Evolutionary conservation across 2,329 filamentous ascomycete genomes (phyloP), one percentile per base, ranked within the genome.

Genomic region (Xylogone sp.): DNA sequence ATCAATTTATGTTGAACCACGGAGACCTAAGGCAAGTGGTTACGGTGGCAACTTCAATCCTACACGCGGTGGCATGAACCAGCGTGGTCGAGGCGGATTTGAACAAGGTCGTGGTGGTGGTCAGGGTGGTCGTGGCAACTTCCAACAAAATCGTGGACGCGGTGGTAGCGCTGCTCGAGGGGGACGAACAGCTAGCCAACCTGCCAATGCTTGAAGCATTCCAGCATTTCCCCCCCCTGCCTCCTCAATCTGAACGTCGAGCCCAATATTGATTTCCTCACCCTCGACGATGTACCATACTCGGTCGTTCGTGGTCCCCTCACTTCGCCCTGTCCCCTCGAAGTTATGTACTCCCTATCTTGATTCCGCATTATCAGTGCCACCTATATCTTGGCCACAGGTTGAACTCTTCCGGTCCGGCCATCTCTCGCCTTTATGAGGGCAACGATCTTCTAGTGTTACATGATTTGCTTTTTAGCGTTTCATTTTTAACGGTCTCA

Each of bases 1-100:
- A 70, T 85, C 83, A 64, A 87, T 99, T 62, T 78, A 83, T 56
- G 88, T 99, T 51, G 94, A 97, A 74, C 89, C 93, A 68, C 91
- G 94, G 57, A 90, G 90, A 59, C 83, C 87, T 62, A 90, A 90
- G 71, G 75, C 84, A 44, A 80, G 76, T 56, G 82, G 83, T 50
- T 89, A 85, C 59, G 87, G 85, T 49, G 84, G 87, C 52, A 82
- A 82, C 66, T 83, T 82, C 66, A 76, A 77, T 61, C 69, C 80
- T 56, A 78, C 77, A 59, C 82, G 87, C 55, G 85, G 86, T 48
- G 81, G 80, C 57, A 62, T 69, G 46, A 74, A 81, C 59, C 77
- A 78, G 59, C 82, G 86, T 63, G 84, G 86, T 55, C 86, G 87
- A 64, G 85, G 85, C 59, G 81, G 81, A 39, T 82, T 78, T 55